Evolutionary conservation across 768 basidiomycete species (phyloP), one percentile per base, ranked within the genome.

Genomic region (Chalciporus pseudorubinellus): DNA sequence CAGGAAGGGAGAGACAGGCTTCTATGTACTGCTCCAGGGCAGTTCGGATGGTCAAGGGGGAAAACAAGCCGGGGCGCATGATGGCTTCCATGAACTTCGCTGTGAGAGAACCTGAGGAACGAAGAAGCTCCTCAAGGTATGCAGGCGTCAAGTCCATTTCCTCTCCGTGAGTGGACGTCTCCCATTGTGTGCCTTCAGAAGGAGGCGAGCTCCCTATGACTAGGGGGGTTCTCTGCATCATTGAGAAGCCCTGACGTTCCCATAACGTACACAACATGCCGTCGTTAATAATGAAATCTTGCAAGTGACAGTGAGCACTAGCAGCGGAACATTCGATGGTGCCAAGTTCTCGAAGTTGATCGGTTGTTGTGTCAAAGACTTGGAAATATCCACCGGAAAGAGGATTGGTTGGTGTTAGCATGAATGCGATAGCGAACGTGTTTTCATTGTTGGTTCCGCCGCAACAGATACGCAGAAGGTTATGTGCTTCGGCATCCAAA

Each of bases 51-150:
- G 93, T 92, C 31, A 89, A 70, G 3, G 82, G 73, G 9, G 95
- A 95, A 70, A 97, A 98, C 46, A 91, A 77, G 19, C 91, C 92
- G 0, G 95, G 94, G 28, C 85, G 79, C 77, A 95, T 84, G 57
- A 97, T 76, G 40, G 85, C 89, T 46, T 84, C 77, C 62, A 94
- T 77, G 70, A 93, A 94, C 56, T 86, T 87, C 50, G 85, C 85
- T 0, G 86, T 77, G 60, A 95, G 68, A 2, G 89, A 88, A 28
- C 84, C 85, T 21, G 82, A 77, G 26, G 80, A 74, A 50, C 87
- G 72, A 51, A 95, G 80, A 46, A 86, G 77, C 59, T 92, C 90
- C 60, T 95, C 93, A 59, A 98, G 84, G 69, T 89, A 86, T n/a
- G 85, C 82, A 16, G 94, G 88, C 0, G 89, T 89, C 61, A 88